A percentile compares a stretch with the other conserved stretches of the same genome.
Conservation (phyloP, 768 basidiomycete genomes). For the Termitomyces bulborhizus region DNA sequence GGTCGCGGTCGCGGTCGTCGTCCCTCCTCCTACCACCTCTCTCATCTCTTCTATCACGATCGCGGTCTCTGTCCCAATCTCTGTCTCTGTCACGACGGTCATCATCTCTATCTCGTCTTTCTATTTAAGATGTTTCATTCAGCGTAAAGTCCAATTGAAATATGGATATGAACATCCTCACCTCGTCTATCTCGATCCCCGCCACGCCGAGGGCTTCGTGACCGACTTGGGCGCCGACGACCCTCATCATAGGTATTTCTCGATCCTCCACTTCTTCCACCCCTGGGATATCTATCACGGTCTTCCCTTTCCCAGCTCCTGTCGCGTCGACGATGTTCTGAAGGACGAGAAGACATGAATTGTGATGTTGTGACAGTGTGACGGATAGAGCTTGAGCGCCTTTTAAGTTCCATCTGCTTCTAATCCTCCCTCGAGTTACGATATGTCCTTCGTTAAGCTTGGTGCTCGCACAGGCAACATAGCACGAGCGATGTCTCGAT, state of each 20-base stretch:
- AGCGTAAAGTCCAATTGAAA: background rate
- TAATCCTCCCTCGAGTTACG: background rate
- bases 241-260: conserved; percentile 32
- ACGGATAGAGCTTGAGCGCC: conserved; percentile 1
- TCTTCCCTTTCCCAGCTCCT: conserved; percentile 61
- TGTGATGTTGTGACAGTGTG: conserved; percentile 12
- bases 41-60: conserved; percentile 27
- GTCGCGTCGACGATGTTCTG: conserved; percentile 51
- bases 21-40: conserved; percentile 22
- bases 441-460: conserved; percentile 7
- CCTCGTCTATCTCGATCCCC: conserved; percentile 34
- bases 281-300: conserved; percentile 37
- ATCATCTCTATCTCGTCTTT: conserved; percentile 35
- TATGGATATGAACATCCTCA: conserved; percentile 1
- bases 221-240: conserved; percentile 42
- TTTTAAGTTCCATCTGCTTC: background rate
- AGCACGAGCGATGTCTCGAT: background rate
- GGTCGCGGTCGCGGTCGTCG: conserved; percentile 19
- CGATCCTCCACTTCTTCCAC: conserved; percentile 27
- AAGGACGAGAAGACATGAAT: conserved; percentile 48
- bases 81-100: conserved; percentile 30
- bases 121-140: conserved; percentile 14
- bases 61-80: conserved; percentile 12
- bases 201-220: conserved; percentile 40
- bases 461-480: conserved; percentile 1